Percentiles rank a stretch among this genome's conserved stretches.
Conservation (phyloP, 2,329 filamentous ascomycete genomes). For the Lithohypha guttulata region DNA sequence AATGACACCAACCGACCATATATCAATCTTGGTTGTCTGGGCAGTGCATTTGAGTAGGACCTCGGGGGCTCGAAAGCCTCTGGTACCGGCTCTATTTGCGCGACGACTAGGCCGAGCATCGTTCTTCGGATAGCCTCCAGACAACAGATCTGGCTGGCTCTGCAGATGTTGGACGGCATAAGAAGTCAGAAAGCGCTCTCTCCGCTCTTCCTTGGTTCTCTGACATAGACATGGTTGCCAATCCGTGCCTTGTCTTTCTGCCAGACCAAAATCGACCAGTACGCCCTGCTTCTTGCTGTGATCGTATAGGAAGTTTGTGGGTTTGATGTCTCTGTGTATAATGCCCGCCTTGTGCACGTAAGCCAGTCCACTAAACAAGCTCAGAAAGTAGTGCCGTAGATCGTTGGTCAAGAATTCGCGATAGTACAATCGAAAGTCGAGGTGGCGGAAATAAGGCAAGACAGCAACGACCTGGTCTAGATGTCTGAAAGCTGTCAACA, state of each 20-base stretch:
- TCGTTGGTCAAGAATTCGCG: constrained; percentile 76
- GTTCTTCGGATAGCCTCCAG: constrained; percentile 71
- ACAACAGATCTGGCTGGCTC: constrained; percentile 25
- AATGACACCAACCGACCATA: constrained; percentile 97
- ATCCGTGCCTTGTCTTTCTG: constrained; percentile 63
- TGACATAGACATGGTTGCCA: constrained; percentile 74
- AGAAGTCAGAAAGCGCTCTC: constrained; percentile 29
- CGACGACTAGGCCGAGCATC: constrained; percentile 79
- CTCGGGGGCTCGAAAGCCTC: constrained; percentile 91
- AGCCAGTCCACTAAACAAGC: constrained; percentile 72
- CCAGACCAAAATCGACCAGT: constrained; percentile 96
- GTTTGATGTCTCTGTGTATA: constrained; percentile 91
- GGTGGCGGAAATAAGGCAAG: constrained; percentile 88
- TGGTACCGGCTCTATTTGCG: constrained; percentile 86
- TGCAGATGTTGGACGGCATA: constrained; percentile 30
- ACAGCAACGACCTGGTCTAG: constrained; percentile 93
- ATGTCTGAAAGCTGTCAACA: constrained; percentile 93
- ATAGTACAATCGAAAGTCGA: constrained; percentile 86
- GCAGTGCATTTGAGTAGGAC: constrained; percentile 95
- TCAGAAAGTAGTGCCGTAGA: constrained; percentile 80
- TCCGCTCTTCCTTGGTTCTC: constrained; percentile 52
- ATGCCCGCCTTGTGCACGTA: constrained; percentile 77
- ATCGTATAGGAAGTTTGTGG: constrained; percentile 47
- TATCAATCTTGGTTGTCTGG: constrained; percentile 86
- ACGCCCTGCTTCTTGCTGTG: constrained; percentile 60